Percentiles rank a stretch among this genome's conserved stretches.
Evolutionary conservation across 257 asterid genomes (phyloP).

Genomic region (Fraxinus pennsylvanica): DNA sequence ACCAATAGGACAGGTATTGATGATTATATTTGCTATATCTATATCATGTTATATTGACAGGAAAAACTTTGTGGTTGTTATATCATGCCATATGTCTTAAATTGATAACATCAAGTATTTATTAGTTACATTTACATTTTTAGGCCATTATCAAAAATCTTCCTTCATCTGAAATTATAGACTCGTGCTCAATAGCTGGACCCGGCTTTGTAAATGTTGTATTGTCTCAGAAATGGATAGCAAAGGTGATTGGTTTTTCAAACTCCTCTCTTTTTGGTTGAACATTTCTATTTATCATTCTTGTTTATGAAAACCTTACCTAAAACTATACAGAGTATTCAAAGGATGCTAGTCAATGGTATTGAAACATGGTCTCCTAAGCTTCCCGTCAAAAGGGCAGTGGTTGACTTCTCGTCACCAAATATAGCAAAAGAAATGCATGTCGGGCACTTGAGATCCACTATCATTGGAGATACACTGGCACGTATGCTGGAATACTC

Average conservation of each 20-base stretch:
- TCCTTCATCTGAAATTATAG: constrained; percentile 72
- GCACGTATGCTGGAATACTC: constrained; percentile 94
- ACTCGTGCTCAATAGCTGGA: constrained; percentile 71
- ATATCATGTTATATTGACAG: neutral
- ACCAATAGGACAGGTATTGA: constrained; percentile 75
- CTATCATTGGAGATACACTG: constrained; percentile 91
- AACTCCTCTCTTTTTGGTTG: neutral
- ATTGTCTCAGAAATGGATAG: constrained; percentile 77
- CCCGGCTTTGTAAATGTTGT: constrained; percentile 84
- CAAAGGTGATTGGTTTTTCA: constrained; percentile 50
- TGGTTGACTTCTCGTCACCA: constrained; percentile 96
- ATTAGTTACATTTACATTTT: constrained; percentile 26
- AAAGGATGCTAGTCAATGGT: constrained; percentile 74
- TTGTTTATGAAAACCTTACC: constrained; percentile 16
- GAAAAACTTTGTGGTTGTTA: constrained; percentile 1
- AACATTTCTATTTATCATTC: neutral
- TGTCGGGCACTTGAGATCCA: constrained; percentile 93
- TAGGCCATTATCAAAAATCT: constrained; percentile 79
- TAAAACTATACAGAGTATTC: constrained; percentile 65
- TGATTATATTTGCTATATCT: neutral
- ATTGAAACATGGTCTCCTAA: constrained; percentile 86
- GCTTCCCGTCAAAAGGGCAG: constrained; percentile 69
- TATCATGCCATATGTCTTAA: constrained; percentile 13
- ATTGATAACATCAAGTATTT: constrained; percentile 22
- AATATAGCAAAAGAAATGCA: constrained; percentile 99